These are phyloP conservation scores for Fragaria ananassa DNA, from an alignment of 306 rosid species.

Conservation along the genomic window DNA sequence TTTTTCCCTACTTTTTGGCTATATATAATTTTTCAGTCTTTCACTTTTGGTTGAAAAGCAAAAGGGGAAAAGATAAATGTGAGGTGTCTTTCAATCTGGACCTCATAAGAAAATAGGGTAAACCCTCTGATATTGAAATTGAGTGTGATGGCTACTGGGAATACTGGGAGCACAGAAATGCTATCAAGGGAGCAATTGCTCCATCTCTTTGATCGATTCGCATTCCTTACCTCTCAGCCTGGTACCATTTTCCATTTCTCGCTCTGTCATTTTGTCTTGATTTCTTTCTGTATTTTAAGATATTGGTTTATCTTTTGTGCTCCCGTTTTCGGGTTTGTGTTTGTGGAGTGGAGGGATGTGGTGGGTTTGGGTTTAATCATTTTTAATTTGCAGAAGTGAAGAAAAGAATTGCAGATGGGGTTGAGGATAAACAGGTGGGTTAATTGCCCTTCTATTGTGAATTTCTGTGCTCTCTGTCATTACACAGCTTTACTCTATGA, in stretches of 20 bases:
- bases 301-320: neutral
- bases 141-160: constrained; percentile 20
- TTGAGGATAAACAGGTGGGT: constrained; percentile 64
- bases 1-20: too few relatives aligned
- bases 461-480: neutral
- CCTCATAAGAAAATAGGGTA: neutral
- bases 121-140: neutral
- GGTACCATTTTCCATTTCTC: constrained; percentile 31
- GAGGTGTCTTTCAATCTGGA: neutral
- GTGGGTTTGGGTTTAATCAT: neutral
- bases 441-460: neutral
- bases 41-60: neutral
- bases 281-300: neutral
- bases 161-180: constrained; percentile 36
- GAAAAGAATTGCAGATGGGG: constrained; percentile 71
- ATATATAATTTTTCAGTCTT: neutral
- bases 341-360: neutral
- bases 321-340: neutral
- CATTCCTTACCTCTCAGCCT: constrained; percentile 56
- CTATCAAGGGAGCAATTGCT: constrained; percentile 55
- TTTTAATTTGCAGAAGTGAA: constrained; percentile 48
- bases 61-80: neutral
- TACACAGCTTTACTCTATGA: neutral
- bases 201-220: constrained; percentile 68
- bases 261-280: neutral